Percentiles rank a stretch among this genome's conserved stretches.
Conservation (phyloP, 2,329 filamentous ascomycete species). For the Penicillium sp. region DNA sequence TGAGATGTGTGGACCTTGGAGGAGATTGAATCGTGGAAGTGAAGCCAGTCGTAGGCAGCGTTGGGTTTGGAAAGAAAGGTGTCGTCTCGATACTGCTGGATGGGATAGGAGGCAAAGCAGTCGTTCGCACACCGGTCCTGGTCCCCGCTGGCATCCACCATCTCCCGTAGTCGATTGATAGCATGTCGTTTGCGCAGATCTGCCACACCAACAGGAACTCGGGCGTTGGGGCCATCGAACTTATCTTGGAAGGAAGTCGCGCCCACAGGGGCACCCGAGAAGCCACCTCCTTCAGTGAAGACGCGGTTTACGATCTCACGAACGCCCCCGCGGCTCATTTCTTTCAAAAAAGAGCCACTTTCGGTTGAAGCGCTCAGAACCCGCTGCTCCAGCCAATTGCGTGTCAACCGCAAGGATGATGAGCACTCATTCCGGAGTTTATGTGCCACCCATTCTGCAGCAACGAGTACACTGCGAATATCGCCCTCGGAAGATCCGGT, state of each 20-base stretch:
- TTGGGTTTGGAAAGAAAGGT: constrained; percentile 84
- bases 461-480: constrained; percentile 63
- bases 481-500: constrained; percentile 52
- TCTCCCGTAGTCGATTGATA: constrained; percentile 58
- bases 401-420: constrained; percentile 48
- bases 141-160: constrained; percentile 62
- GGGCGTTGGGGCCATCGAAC: constrained; percentile 27
- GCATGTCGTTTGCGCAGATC: constrained; percentile 59
- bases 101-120: constrained; percentile 81
- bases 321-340: constrained; percentile 60
- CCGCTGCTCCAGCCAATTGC: constrained; percentile 60
- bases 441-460: constrained; percentile 63
- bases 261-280: constrained; percentile 47
- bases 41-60: constrained; percentile 85
- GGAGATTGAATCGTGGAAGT: constrained; percentile 85
- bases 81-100: constrained; percentile 89
- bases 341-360: constrained; percentile 54
- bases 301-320: constrained; percentile 65
- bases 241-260: constrained; percentile 39
- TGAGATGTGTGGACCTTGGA: constrained; percentile 76
- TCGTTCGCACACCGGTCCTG: constrained; percentile 63
- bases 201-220: constrained; percentile 53
- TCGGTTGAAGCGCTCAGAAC: constrained; percentile 54
- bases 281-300: constrained; percentile 63
- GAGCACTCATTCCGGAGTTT: constrained; percentile 52